Percentiles rank a stretch among this genome's conserved stretches.
phyloP scores from a whole-genome alignment of 2,329 filamentous ascomycete genomes.

The Neocatenulostroma microsporum region DNA sequence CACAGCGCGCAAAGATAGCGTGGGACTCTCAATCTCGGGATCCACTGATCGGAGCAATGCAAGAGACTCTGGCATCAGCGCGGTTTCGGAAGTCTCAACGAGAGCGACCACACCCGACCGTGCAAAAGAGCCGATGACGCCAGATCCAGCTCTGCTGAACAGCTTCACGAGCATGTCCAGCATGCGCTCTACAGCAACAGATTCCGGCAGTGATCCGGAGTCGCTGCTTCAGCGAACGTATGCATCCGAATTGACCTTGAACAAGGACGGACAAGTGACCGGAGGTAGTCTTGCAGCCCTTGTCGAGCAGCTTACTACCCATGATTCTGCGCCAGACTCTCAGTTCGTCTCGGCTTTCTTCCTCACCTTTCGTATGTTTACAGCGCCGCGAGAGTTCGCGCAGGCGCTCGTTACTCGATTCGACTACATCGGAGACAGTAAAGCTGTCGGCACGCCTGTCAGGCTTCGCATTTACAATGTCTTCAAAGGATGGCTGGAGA shows the following conservation, averaged over 20 bases:
- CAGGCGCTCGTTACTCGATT: constrained; percentile 82
- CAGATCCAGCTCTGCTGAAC: constrained; percentile 50
- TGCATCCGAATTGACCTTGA: constrained; percentile 83
- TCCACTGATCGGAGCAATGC: constrained; percentile 64
- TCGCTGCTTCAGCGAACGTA: constrained; percentile 85
- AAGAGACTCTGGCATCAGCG: constrained; percentile 71
- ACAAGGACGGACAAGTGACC: constrained; percentile 90
- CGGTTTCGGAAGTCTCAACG: constrained; percentile 74
- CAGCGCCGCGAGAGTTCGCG: constrained; percentile 69
- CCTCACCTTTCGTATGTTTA: constrained; percentile 90
- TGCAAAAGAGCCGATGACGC: constrained; percentile 35
- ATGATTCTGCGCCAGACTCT: constrained; percentile 85
- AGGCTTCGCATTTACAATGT: constrained; percentile 89
- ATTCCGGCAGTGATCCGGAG: constrained; percentile 73
- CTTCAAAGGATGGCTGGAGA: constrained; percentile 96
- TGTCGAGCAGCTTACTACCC: constrained; percentile 88
- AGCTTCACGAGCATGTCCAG: constrained; percentile 59
- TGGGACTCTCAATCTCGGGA: constrained; percentile 67
- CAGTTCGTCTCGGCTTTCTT: constrained; percentile 93
- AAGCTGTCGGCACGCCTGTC: constrained; percentile 68
- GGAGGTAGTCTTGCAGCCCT: constrained; percentile 84
- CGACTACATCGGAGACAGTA: constrained; percentile 77
- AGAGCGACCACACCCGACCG: constrained; percentile 78
- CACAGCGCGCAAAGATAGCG: constrained; percentile 52
- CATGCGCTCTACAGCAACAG: constrained; percentile 57